Percentiles rank a stretch among this genome's conserved stretches.
These are phyloP conservation scores for Lepidium campestre DNA, from an alignment of 441 rosid species.

Conservation along the genomic window DNA sequence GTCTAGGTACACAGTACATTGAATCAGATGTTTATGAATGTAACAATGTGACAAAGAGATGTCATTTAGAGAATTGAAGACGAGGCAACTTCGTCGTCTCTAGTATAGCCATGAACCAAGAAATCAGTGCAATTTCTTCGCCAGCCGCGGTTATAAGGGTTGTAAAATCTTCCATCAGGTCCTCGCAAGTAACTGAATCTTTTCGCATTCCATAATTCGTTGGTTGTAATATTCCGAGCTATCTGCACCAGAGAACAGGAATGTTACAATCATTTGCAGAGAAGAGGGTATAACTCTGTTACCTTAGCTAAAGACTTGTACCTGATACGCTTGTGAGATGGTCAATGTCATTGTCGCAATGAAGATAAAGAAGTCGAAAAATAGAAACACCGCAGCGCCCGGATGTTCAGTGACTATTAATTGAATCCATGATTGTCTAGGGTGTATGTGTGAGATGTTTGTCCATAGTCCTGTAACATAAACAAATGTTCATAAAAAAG, in stretches of 20 bases:
- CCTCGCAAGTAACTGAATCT: constrained; percentile 74
- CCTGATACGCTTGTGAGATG: constrained; percentile 69
- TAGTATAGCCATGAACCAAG: constrained; percentile 59
- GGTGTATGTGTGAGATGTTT: constrained; percentile 30
- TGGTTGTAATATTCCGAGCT: constrained; percentile 84
- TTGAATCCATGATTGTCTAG: constrained; percentile 50
- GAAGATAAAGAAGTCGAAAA: constrained; percentile 50
- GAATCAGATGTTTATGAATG: background rate
- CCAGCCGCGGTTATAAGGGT: constrained; percentile 92
- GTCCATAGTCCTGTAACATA: constrained; percentile 60
- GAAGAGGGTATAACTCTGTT: background rate
- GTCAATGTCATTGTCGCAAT: constrained; percentile 59
- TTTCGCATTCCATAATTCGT: constrained; percentile 62
- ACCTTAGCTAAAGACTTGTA: constrained; percentile 18
- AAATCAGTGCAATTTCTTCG: constrained; percentile 81
- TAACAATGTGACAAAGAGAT: background rate
- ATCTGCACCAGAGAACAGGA: constrained; percentile 44
- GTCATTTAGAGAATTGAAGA: constrained; percentile 51
- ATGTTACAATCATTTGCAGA: background rate
- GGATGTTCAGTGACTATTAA: constrained; percentile 52
- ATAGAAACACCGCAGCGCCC: constrained; percentile 51
- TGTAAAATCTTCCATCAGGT: constrained; percentile 68
- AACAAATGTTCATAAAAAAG: background rate
- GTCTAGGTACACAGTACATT: background rate
- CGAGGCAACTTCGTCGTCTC: constrained; percentile 70